phyloP scores from a whole-genome alignment of 176 grass and related monocot genomes.

The Pontederia paniculata region DNA sequence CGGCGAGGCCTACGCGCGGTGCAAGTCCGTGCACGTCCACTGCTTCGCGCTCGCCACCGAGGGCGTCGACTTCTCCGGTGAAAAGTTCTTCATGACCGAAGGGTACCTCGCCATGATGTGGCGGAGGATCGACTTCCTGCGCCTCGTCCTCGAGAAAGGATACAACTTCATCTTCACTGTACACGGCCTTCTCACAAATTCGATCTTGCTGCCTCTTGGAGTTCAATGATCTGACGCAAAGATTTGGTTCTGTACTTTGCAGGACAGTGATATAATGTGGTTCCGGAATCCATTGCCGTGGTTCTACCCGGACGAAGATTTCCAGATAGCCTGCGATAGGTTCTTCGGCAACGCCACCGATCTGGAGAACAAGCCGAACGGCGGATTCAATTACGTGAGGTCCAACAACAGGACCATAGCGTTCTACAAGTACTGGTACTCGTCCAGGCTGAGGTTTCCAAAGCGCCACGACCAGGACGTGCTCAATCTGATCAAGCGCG shows the following conservation, averaged over 20 bases:
- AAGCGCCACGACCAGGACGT: conserved; percentile 66
- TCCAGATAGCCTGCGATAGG: conserved; percentile 56
- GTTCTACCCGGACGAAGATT: conserved; percentile 20
- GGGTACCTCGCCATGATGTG: conserved; percentile 48
- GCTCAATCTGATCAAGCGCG: conserved; percentile 36
- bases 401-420: conserved; percentile 32
- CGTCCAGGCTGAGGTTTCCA: conserved; percentile 37
- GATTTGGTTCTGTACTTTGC: neutral
- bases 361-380: conserved; percentile 64
- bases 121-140: conserved; percentile 39
- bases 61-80: conserved; percentile 9
- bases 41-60: conserved; percentile 19
- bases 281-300: conserved; percentile 41
- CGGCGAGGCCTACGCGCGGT: conserved; percentile 9
- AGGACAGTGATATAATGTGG: conserved; percentile 45
- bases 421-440: conserved; percentile 74
- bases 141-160: conserved; percentile 38
- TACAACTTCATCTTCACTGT: conserved; percentile 64
- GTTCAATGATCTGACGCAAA: too few relatives aligned
- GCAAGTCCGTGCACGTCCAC: conserved; percentile 17
- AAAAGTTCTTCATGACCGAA: conserved; percentile 27
- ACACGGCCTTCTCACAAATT: too few relatives aligned
- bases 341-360: conserved; percentile 59
- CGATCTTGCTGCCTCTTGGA: too few relatives aligned
- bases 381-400: conserved; percentile 74